Base-by-base conservation (phyloP, 257 asterid species). In the Nemophila menziesii region DNA sequence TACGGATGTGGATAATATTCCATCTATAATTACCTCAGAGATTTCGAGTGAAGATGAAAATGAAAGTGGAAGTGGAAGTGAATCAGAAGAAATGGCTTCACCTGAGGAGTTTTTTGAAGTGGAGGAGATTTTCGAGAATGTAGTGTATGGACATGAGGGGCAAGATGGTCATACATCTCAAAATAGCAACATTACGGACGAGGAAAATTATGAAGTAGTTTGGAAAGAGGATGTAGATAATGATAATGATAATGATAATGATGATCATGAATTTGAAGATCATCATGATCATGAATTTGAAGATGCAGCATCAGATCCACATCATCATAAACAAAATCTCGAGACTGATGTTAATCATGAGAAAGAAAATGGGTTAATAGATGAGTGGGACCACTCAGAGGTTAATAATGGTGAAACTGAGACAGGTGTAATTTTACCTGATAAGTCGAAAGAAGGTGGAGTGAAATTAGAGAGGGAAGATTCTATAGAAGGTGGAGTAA, bases 81-180 rank as follows among this genome's bases (percentile, higher is more conserved):
- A n/a, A n/a, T n/a, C n/a, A n/a, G n/a, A n/a, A 50, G 96, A 75
- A 53, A 60, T 58, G 51, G 84, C 86, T 46, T 61, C 84, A 40
- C 80, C 83, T 1, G 99, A 90, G 50, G 96, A 90, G 67, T 90
- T 79, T 59, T 90, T 70, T 43, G 96, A 90, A 82, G 99, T 85
- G 39, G 99, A 82, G 67, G 96, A 90, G 82, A 90, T 90, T 39
- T 90, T 90, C 76, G 71, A 84, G 61, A 81, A 58, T 62, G 70
- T 29, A 10, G 56, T 58, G 48, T 93, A 90, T 60, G 77, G 65
- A 38, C 81, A 61, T 20, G 96, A 81, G 74, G 71, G 54, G 51
- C 95, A 76, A 40, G 73, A 67, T 63, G 56, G 66, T 61, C 73
- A 29, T 57, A 23, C 44, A 44, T 54, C 53, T 52, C 72, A 52